These are phyloP conservation scores for Yamadazyma songkhlaensis DNA, from an alignment of 1,139 yeast genomes.

Conservation along the genomic window DNA sequence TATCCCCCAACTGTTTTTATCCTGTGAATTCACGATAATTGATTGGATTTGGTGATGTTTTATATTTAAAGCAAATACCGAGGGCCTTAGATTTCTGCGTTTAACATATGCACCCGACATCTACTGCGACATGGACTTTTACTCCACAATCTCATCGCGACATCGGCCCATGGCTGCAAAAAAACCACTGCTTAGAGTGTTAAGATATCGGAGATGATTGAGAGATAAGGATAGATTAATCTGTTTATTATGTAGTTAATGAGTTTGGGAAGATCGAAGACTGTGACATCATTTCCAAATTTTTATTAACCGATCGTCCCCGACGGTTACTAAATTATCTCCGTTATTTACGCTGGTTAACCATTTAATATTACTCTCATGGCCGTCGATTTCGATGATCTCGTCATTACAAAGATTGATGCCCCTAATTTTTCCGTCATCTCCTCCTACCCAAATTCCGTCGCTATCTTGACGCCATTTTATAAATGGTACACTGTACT, in stretches of 20 bases:
- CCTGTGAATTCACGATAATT: not conserved
- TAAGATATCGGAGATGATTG: not conserved
- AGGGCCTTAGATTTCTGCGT: not conserved
- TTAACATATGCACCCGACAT: slow-evolving; percentile 1
- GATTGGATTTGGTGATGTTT: not conserved
- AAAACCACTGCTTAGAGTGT: no score
- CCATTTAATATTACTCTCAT: slow-evolving; percentile 50
- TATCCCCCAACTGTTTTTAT: not conserved
- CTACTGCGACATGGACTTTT: not conserved
- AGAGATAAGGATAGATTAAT: not conserved
- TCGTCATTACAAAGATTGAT: slow-evolving; percentile 38
- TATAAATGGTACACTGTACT: slow-evolving; percentile 57
- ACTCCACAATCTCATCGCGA: not conserved
- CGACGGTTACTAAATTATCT: slow-evolving; percentile 16
- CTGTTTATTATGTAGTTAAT: not conserved
- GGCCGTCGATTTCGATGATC: slow-evolving; percentile 25
- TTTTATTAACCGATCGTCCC: slow-evolving; percentile 13
- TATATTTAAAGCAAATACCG: not conserved
- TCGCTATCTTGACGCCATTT: slow-evolving; percentile 27
- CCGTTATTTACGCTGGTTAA: slow-evolving; percentile 25
- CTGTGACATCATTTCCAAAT: slow-evolving; percentile 11
- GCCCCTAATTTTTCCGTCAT: slow-evolving; percentile 66
- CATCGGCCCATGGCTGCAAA: no score
- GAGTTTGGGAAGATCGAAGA: not conserved
- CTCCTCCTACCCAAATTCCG: slow-evolving; percentile 71